These are phyloP conservation scores for Dioscorea dumetorum DNA, from an alignment of 106 monocot species.

Conservation along the genomic window DNA sequence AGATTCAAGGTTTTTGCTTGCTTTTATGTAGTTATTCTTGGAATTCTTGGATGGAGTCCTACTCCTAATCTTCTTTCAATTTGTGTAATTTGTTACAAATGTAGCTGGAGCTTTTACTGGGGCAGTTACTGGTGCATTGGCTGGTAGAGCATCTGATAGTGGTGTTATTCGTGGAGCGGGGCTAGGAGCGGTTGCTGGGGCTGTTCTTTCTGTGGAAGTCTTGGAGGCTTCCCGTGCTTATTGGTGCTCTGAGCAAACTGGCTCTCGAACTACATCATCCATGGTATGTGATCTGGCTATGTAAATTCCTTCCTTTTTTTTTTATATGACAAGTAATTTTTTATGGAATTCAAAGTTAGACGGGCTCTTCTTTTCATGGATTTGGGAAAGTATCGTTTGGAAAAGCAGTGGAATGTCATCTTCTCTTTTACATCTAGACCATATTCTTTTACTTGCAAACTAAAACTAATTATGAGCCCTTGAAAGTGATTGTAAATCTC, in stretches of 20 bases:
- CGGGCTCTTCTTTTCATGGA: no score
- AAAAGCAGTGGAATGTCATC: no score
- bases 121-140: slow-evolving; percentile 52
- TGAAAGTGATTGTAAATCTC: no score
- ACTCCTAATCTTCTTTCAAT: background rate
- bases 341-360: no score
- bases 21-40: background rate
- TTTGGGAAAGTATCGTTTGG: no score
- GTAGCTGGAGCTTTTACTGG: slow-evolving; percentile 58
- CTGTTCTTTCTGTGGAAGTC: slow-evolving; percentile 52
- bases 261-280: slow-evolving; percentile 27
- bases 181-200: slow-evolving; percentile 51
- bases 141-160: slow-evolving; percentile 47
- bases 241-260: slow-evolving; percentile 41
- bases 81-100: background rate
- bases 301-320: background rate
- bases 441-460: no score
- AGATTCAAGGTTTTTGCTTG: background rate
- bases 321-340: no score
- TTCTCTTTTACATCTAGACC: no score
- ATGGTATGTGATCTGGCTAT: slow-evolving; percentile 28
- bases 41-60: background rate
- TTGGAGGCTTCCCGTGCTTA: slow-evolving; percentile 51
- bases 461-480: no score
- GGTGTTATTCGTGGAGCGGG: slow-evolving; percentile 49